phyloP scores from a whole-genome alignment of 345 rosid species.

The Cochlearia excelsa region DNA sequence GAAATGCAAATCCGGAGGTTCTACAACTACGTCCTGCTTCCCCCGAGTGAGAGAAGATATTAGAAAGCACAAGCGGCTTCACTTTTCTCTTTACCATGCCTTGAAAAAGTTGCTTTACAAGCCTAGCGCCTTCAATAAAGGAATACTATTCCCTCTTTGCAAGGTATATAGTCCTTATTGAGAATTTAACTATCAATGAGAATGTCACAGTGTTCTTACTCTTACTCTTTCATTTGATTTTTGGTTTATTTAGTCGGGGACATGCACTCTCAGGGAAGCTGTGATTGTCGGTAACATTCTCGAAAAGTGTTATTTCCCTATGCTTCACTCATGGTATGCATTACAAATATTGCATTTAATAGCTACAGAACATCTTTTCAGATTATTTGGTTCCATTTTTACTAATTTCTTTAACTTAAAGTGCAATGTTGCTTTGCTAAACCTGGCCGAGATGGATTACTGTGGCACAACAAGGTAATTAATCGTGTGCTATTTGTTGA shows the following conservation, averaged over 20 bases:
- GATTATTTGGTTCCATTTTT: neutral
- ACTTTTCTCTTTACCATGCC: conserved; percentile 80
- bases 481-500: too few relatives aligned
- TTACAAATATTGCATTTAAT: too few relatives aligned
- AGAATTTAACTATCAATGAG: too few relatives aligned
- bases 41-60: conserved; percentile 93
- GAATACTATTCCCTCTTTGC: conserved; percentile 82
- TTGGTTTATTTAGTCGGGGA: conserved; percentile 73
- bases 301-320: conserved; percentile 75
- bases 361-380: neutral
- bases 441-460: conserved; percentile 89
- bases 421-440: conserved; percentile 72
- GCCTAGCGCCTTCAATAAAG: conserved; percentile 93
- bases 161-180: too few relatives aligned
- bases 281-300: conserved; percentile 83
- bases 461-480: conserved; percentile 98
- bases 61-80: conserved; percentile 71
- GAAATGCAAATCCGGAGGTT: conserved; percentile 67
- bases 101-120: conserved; percentile 75
- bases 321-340: conserved; percentile 88
- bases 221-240: neutral
- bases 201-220: neutral
- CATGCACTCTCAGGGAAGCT: conserved; percentile 93
- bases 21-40: conserved; percentile 72
- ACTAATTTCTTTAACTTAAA: conserved; percentile 22